phyloP scores from a whole-genome alignment of 2,329 filamentous ascomycete species.

The Lanzia echinophila region DNA sequence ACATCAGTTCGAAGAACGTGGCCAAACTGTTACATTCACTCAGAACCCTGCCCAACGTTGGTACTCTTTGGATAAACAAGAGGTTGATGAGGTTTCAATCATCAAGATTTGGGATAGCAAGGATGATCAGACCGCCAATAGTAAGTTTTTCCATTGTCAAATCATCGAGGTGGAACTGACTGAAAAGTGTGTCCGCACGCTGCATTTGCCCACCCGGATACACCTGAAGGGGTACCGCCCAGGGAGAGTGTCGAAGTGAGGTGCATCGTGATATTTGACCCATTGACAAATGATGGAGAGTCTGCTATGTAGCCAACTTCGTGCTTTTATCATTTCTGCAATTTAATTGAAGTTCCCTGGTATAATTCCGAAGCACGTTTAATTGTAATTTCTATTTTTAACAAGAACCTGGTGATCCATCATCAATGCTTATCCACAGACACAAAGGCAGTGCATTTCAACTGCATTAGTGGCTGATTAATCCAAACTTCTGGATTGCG shows the following conservation, averaged over 20 bases:
- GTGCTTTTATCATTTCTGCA: no score
- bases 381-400: no score
- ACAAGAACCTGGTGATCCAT: no score
- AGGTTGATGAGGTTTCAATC: constrained; percentile 6
- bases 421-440: no score
- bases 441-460: neutral
- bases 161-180: neutral
- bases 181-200: constrained; percentile 48
- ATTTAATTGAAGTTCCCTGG: no score
- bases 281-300: neutral
- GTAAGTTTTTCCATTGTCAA: neutral
- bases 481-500: constrained; percentile 6
- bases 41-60: constrained; percentile 5
- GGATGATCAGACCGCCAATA: neutral
- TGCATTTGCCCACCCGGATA: constrained; percentile 69
- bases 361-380: no score
- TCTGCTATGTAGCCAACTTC: no score
- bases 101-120: constrained; percentile 13
- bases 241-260: constrained; percentile 84
- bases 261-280: constrained; percentile 53
- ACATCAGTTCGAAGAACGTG: constrained; percentile 6
- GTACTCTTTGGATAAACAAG: constrained; percentile 7
- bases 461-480: constrained; percentile 7
- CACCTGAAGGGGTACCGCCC: constrained; percentile 57
- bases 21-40: constrained; percentile 3